Percentiles rank a stretch among this genome's conserved stretches.
phyloP scores from a whole-genome alignment of 768 basidiomycete species.

The Termitomyces heimii region DNA sequence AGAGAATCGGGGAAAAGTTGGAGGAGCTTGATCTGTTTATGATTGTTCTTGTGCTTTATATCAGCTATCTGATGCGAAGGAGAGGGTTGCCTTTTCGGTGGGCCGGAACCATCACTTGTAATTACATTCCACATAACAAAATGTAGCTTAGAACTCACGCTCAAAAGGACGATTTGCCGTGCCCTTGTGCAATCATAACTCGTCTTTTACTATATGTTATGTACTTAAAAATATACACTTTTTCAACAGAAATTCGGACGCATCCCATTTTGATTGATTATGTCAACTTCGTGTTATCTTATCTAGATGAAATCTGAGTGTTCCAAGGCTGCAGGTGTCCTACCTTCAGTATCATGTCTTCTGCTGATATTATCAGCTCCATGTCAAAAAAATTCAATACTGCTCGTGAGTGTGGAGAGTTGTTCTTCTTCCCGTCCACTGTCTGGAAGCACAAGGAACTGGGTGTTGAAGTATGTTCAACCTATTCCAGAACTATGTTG shows the following conservation, averaged over 20 bases:
- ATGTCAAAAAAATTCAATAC: conserved; percentile 51
- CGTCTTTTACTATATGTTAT: conserved; percentile 6
- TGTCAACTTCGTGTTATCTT: not conserved
- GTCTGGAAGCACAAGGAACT: conserved; percentile 53
- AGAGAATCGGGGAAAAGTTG: conserved; percentile 52
- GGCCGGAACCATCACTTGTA: conserved; percentile 22
- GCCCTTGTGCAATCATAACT: conserved; percentile 5
- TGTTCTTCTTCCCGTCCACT: conserved; percentile 76
- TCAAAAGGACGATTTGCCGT: not conserved
- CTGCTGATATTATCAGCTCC: conserved; percentile 47
- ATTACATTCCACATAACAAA: conserved; percentile 14
- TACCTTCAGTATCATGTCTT: conserved; percentile 22
- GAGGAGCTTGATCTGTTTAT: conserved; percentile 39
- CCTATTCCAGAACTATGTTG: not conserved
- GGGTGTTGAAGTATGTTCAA: conserved; percentile 50
- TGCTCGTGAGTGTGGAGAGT: conserved; percentile 57
- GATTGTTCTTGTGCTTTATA: not conserved
- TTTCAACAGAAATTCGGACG: too few species aligned
- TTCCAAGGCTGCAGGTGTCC: not conserved
- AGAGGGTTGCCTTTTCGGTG: conserved; percentile 2
- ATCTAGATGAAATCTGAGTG: not conserved
- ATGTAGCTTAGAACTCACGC: not conserved
- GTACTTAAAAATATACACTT: conserved; percentile 3
- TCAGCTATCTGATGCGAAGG: not conserved
- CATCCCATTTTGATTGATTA: not conserved